A percentile compares a stretch with the other conserved stretches of the same genome.
Conservation (phyloP, 2,329 filamentous ascomycete genomes). For the Venturia oleaginea region DNA sequence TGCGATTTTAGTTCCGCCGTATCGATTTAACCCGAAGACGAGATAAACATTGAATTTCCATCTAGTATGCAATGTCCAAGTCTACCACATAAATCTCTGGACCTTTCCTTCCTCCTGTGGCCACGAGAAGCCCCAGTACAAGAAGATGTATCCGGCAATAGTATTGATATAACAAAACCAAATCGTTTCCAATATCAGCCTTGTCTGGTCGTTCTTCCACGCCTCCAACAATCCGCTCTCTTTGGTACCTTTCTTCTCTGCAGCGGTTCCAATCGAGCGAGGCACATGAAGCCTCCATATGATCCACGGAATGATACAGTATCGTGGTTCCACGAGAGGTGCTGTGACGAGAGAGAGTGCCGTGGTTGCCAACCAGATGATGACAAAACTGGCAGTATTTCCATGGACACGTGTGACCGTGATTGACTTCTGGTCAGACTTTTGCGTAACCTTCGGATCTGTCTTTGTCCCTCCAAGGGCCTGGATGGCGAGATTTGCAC, state of each 20-base stretch:
- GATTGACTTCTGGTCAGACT: not conserved
- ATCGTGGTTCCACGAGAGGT: constrained; percentile 87
- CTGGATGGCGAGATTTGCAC: constrained; percentile 59
- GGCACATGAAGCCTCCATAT: constrained; percentile 81
- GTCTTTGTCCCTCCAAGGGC: constrained; percentile 34
- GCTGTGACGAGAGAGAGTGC: constrained; percentile 74
- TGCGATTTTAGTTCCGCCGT: not conserved
- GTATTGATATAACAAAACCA: constrained; percentile 62
- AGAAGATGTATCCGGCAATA: constrained; percentile 61
- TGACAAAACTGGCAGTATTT: constrained; percentile 40
- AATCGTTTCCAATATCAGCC: constrained; percentile 47
- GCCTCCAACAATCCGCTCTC: not conserved
- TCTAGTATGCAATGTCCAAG: not conserved
- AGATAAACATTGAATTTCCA: not conserved
- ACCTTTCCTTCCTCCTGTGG: constrained; percentile 46
- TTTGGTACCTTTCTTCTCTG: not conserved
- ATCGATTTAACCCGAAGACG: not conserved
- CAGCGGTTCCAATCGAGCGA: not conserved
- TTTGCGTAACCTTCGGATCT: not conserved
- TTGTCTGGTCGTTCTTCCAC: not conserved
- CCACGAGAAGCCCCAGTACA: constrained; percentile 62
- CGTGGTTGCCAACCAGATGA: constrained; percentile 60
- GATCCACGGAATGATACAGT: constrained; percentile 93
- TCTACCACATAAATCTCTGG: constrained; percentile 77
- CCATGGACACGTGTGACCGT: not conserved